Base-by-base conservation (phyloP, 768 basidiomycete species). In the Russula lepida region DNA sequence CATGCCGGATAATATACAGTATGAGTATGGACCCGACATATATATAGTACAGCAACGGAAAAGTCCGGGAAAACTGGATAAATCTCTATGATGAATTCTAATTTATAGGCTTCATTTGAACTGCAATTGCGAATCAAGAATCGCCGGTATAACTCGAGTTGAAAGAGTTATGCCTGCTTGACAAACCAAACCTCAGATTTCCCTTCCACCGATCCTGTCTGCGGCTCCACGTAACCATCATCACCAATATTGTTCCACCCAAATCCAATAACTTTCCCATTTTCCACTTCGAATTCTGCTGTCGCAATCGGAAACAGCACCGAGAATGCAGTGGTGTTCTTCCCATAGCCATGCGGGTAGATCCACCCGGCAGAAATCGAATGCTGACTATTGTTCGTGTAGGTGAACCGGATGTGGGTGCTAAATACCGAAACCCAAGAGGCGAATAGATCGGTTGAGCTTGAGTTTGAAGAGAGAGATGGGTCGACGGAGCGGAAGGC, bases 331-430 rank as follows among this genome's bases (percentile, higher is more conserved):
- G 60, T 64, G 0, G 39, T 13, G 25, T 64, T 58, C 11, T 37
- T 55, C 23, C 52, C 60, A 13, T 57, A 63, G 7, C 64, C 64
- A 13, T 41, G 19, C 23, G 56, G 60, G 39, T 64, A 64, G 19
- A 58, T 33, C 12, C 27, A 39, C 28, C 46, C 54, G n/a, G 4
- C 13, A 35, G 28, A 41, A 33, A 58, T n/a, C 28, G 32, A 33
- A 30, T 43, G 52, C n/a, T 28, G 27, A 30, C 9, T 23, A 25
- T 1, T 21, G 8, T 41, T 41, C 2, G 50, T 21, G 7, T 17
- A 23, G 19, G 3, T 30, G 3, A 62, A 39, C 13, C 52, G 64
- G 21, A 54, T 19, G 37, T 64, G 46, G 8, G 13, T 43, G 27
- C 21, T 33, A 4, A 0, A 30, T 12, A 23, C 13, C 7, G 46